Evolutionary conservation across 208 protist genomes (phyloP).

Genomic region (Zelonia costaricensis): DNA sequence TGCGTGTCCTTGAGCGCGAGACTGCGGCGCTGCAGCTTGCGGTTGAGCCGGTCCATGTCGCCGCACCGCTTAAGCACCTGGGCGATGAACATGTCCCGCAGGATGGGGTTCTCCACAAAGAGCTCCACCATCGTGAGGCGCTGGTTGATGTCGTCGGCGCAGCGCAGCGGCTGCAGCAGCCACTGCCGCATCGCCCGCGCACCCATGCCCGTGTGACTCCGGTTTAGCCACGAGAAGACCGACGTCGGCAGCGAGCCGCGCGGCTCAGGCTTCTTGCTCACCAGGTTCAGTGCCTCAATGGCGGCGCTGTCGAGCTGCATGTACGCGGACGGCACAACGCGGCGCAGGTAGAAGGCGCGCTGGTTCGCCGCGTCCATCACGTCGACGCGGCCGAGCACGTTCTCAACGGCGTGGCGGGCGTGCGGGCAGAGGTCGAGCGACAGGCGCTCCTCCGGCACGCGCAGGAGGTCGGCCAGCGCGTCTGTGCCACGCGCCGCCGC

Average conservation of each 20-base stretch:
- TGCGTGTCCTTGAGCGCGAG: conserved; percentile 89
- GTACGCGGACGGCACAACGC: conserved; percentile 82
- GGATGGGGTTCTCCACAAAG: conserved; percentile 86
- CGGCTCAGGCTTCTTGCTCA: conserved; percentile 84
- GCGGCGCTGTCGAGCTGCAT: conserved; percentile 95
- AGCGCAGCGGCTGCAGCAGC: conserved; percentile 97
- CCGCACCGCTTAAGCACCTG: conserved; percentile 90
- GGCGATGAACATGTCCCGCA: conserved; percentile 80
- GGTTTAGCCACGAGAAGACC: conserved; percentile 95
- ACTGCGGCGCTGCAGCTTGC: conserved; percentile 88
- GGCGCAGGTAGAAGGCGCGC: conserved; percentile 78
- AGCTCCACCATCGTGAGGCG: conserved; percentile 94
- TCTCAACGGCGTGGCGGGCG: conserved; percentile 64
- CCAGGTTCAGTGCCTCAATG: conserved; percentile 91
- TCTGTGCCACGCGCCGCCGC: conserved; percentile 25
- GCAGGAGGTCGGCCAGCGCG: conserved; percentile 67
- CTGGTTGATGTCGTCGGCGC: conserved; percentile 90
- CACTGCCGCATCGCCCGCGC: conserved; percentile 95
- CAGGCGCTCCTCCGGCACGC: conserved; percentile 80
- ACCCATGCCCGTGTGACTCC: conserved; percentile 97
- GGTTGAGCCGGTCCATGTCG: conserved; percentile 94
- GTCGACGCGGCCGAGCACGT: conserved; percentile 65
- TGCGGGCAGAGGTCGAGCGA: conserved; percentile 40
- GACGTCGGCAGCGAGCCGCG: conserved; percentile 70
- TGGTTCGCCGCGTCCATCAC: conserved; percentile 70